Percentiles rank a stretch among this genome's conserved stretches.
phyloP scores from a whole-genome alignment of 2,329 filamentous ascomycete species.

The Colletotrichum sojae region DNA sequence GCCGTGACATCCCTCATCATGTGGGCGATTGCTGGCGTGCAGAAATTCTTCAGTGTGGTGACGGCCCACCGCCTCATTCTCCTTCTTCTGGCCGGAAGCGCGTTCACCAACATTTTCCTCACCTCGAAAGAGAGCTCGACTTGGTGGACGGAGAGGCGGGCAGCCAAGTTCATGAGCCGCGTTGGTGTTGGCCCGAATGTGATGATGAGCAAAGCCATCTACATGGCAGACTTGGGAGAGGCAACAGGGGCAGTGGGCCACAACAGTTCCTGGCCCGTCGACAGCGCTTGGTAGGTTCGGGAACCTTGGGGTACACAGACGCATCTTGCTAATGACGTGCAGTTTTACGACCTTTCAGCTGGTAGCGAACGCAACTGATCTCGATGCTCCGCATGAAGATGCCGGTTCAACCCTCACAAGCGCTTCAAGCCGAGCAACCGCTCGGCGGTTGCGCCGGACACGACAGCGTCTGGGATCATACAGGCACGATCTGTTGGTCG shows the following conservation, averaged over 20 bases:
- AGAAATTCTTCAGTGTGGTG: constrained; percentile 76
- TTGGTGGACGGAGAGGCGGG: constrained; percentile 90
- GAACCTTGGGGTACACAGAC: background rate
- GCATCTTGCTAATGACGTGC: constrained; percentile 18
- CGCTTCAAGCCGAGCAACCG: constrained; percentile 66
- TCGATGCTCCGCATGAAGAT: constrained; percentile 70
- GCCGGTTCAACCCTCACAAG: constrained; percentile 64
- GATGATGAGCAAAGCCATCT: constrained; percentile 88
- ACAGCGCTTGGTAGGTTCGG: constrained; percentile 64
- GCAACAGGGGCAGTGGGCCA: constrained; percentile 59
- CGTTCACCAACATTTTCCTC: constrained; percentile 80
- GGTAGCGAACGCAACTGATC: constrained; percentile 70
- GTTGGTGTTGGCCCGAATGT: constrained; percentile 85
- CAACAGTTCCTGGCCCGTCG: constrained; percentile 54
- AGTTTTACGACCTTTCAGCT: constrained; percentile 74
- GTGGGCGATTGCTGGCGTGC: constrained; percentile 77
- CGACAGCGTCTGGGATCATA: constrained; percentile 87
- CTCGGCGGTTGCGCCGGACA: constrained; percentile 80
- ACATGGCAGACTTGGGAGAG: constrained; percentile 84
- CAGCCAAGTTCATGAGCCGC: constrained; percentile 83
- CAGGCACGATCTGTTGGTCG: constrained; percentile 91
- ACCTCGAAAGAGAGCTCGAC: constrained; percentile 79
- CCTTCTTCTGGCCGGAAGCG: constrained; percentile 76
- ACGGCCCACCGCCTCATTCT: constrained; percentile 84
- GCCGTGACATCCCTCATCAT: constrained; percentile 83